Evolutionary conservation across 129 eudicot genomes (phyloP).

Genomic region (Solidago caesia): DNA sequence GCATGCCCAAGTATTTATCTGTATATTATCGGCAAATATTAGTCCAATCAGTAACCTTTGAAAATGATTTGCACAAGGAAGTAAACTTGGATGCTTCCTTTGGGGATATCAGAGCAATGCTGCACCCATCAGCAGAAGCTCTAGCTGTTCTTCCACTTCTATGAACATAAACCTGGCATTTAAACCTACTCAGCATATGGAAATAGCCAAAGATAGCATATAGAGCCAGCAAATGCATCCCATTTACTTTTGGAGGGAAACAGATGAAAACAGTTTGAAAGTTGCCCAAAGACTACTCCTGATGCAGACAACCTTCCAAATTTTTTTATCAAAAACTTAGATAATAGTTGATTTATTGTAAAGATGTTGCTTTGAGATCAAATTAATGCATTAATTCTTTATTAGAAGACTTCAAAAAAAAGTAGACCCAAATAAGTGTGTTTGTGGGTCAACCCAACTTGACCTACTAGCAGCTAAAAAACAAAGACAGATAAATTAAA

Average conservation of each 20-base stretch:
- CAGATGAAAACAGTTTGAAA: too few species aligned
- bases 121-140: conserved; percentile 94
- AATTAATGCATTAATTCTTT: not conserved
- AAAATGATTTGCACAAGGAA: conserved; percentile 75
- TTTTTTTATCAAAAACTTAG: not conserved
- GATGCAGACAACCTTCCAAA: not conserved
- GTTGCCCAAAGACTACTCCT: not conserved
- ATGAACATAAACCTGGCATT: conserved; percentile 83
- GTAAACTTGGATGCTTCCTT: conserved; percentile 85
- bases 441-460: not conserved
- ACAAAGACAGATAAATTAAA: not conserved
- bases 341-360: not conserved
- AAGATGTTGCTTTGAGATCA: not conserved
- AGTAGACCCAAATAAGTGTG: not conserved
- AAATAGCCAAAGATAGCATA: conserved; percentile 1
- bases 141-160: conserved; percentile 99
- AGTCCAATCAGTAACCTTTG: conserved; percentile 53
- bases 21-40: not conserved
- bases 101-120: conserved; percentile 85
- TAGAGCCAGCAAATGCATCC: not conserved
- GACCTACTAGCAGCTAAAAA: not conserved
- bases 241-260: too few species aligned
- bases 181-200: conserved; percentile 24
- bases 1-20: conserved; percentile 15
- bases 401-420: not conserved